Base-by-base conservation (phyloP, 371 early-diverging fungal genomes). In the Rhizomucor miehei region DNA sequence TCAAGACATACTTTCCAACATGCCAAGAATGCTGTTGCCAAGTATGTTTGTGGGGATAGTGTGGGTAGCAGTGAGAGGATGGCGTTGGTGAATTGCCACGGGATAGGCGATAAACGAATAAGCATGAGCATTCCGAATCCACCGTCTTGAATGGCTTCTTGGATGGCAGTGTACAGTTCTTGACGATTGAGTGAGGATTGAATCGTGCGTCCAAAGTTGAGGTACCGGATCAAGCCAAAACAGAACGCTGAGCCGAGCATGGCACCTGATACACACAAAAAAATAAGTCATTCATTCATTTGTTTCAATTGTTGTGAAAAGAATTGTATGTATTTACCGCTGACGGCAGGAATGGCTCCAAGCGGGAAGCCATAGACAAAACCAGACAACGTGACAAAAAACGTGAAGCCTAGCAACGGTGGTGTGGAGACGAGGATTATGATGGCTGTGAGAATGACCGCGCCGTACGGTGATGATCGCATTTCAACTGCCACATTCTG, bases 281-380 rank as follows among this genome's bases (percentile, higher is more conserved):
- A 29, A 3, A 29, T 5, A 29, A 29, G 14, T 41, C 41, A 12
- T 41, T 11, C 41, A 6, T 36, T 13, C 13, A 4, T 46, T 17
- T n/a, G n/a, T n/a, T n/a, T n/a, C n/a, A n/a, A n/a, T 13, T 24
- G 13, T 46, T 34, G 24, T 25, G 23, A 20, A 40, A 41, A n/a
- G 10, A n/a, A n/a, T n/a, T n/a, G n/a, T n/a, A n/a, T n/a, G n/a
- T n/a, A n/a, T n/a, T 17, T 14, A 57, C 73, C 73, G n/a, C 45
- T 39, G 6, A 65, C 59, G 9, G 67, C 71, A 25, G 62, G 63
- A 16, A 53, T 25, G n/a, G 60, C 34, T 13, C 70, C 70, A 16
- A 29, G 53, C 3, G 71, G 66, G 35, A 73, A 62, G 1, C 75
- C 75, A 49, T 69, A 75, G 13, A 77, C 67, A 43, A 73, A 77